phyloP scores from a whole-genome alignment of 257 asterid species.

The Solanum chaucha region DNA sequence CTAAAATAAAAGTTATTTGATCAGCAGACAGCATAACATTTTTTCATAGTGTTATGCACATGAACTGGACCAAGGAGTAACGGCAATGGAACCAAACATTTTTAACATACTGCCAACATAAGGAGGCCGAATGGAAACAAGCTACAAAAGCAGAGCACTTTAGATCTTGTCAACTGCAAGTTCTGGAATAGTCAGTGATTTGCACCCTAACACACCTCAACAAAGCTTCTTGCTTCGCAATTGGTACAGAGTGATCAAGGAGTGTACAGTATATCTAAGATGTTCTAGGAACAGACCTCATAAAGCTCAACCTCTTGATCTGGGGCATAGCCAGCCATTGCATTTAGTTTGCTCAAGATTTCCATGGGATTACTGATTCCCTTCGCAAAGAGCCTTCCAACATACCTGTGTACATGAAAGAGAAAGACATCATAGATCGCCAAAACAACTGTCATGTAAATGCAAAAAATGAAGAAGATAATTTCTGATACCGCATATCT shows the following conservation, averaged over 20 bases:
- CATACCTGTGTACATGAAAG: constrained; percentile 30
- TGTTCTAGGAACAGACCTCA: constrained; percentile 46
- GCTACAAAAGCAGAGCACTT: background rate
- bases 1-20: background rate
- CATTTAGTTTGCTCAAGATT: constrained; percentile 53
- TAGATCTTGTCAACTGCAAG: background rate
- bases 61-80: background rate
- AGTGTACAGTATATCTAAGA: background rate
- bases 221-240: background rate
- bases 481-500: constrained; percentile 57
- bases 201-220: background rate
- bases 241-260: background rate
- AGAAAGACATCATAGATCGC: constrained; percentile 2
- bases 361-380: constrained; percentile 60
- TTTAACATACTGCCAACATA: background rate
- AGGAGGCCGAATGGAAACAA: background rate
- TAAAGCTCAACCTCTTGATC: constrained; percentile 86
- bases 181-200: background rate
- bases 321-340: constrained; percentile 81
- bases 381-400: constrained; percentile 79
- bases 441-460: background rate
- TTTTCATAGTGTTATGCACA: background rate
- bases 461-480: background rate
- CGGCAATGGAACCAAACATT: background rate
- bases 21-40: background rate